Evolutionary conservation across 2,329 filamentous ascomycete species (phyloP).

Genomic region (Aspergillus udagawae): DNA sequence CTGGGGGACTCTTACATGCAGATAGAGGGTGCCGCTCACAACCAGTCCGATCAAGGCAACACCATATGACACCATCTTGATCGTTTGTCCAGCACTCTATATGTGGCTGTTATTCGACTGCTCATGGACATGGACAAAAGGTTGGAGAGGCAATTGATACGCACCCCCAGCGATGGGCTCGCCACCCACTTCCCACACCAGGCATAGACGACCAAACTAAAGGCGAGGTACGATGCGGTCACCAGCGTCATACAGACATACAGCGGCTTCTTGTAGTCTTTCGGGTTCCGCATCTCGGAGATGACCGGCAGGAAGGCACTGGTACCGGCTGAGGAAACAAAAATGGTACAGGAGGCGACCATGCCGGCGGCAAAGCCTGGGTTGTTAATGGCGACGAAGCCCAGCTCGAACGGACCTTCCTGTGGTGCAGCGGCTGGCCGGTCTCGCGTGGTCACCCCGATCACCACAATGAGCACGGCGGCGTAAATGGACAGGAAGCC

Average conservation of each 20-base stretch:
- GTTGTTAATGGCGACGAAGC: slow-evolving; percentile 53
- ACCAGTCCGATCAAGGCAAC: slow-evolving; percentile 7
- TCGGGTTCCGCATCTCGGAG: slow-evolving; percentile 58
- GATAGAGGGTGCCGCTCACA: slow-evolving; percentile 8
- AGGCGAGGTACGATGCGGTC: slow-evolving; percentile 53
- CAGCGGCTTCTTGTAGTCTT: slow-evolving; percentile 58
- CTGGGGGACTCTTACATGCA: background rate
- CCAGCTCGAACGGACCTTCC: slow-evolving; percentile 56
- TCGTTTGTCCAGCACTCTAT: slow-evolving; percentile 7
- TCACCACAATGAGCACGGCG: slow-evolving; percentile 55
- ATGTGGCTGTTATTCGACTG: background rate
- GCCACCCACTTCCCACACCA: slow-evolving; percentile 11
- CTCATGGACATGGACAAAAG: background rate
- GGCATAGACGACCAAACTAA: slow-evolving; percentile 26
- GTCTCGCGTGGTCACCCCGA: slow-evolving; percentile 55
- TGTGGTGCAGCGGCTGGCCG: slow-evolving; percentile 59
- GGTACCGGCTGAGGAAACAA: slow-evolving; percentile 56
- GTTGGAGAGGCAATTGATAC: background rate
- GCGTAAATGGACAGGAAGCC: slow-evolving; percentile 57
- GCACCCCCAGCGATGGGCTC: slow-evolving; percentile 3
- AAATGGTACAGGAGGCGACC: slow-evolving; percentile 54
- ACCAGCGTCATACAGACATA: slow-evolving; percentile 57
- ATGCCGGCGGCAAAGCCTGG: slow-evolving; percentile 58
- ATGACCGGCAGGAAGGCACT: slow-evolving; percentile 61
- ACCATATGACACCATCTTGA: slow-evolving; percentile 10